A percentile compares a stretch with the other conserved stretches of the same genome.
These are phyloP conservation scores for Sorghum bicolor DNA, from an alignment of 176 grass and related monocot species.

Conservation along the genomic window Sorghum_bicolor_NCBIv3 NC_012870.2:56572001-56572500, in stretches of 20 bases:
- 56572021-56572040: too few species aligned
- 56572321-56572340: not conserved
- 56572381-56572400: not conserved
- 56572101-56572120: slow-evolving; percentile 78
- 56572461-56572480: too few species aligned
- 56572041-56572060: slow-evolving; percentile 3
- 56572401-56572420: not conserved
- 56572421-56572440: not conserved
- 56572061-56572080: slow-evolving; percentile 93
- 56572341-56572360: not conserved
- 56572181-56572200: not conserved
- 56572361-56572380: not conserved
- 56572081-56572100: slow-evolving; percentile 65
- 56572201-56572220: not conserved
- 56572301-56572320: slow-evolving; percentile 8
- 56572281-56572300: slow-evolving; percentile 29
- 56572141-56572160: slow-evolving; percentile 85
- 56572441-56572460: too few species aligned
- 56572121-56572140: slow-evolving; percentile 98
- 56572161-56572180: slow-evolving; percentile 65
- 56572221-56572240: not conserved
- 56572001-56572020: not conserved
- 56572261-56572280: slow-evolving; percentile 17
- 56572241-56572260: slow-evolving; percentile 11
- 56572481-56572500: too few species aligned